These are phyloP conservation scores for Colletotrichum tropicale DNA, from an alignment of 2,329 filamentous ascomycete genomes.

Conservation along the genomic window DNA sequence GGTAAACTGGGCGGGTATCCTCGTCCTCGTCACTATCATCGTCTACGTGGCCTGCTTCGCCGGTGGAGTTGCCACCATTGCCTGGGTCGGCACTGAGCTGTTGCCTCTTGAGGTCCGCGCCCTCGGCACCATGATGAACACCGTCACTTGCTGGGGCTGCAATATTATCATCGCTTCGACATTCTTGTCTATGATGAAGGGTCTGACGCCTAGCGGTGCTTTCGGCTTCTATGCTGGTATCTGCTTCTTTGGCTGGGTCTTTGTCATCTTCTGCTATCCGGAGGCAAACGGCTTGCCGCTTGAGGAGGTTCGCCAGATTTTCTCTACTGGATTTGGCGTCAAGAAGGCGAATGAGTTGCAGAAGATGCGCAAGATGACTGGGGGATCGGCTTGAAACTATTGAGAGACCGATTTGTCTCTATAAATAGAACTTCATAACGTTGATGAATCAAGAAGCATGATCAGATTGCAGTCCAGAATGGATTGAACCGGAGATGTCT, in stretches of 20 bases:
- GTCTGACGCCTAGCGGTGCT: constrained; percentile 51
- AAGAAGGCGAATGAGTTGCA: constrained; percentile 43
- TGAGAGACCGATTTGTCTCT: neutral
- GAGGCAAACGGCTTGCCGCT: constrained; percentile 60
- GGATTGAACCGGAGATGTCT: neutral
- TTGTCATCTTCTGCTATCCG: constrained; percentile 55
- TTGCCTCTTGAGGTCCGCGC: constrained; percentile 52
- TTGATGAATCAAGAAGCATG: neutral
- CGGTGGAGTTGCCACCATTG: constrained; percentile 49
- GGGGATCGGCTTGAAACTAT: neutral
- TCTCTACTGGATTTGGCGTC: constrained; percentile 51
- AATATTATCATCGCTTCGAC: constrained; percentile 56
- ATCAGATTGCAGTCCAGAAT: neutral
- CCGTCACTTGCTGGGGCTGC: constrained; percentile 49
- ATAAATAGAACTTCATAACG: neutral
- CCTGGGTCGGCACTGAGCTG: constrained; percentile 53
- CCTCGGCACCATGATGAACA: constrained; percentile 52
- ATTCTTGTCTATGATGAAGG: constrained; percentile 54
- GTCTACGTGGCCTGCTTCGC: constrained; percentile 50
- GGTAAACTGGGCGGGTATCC: constrained; percentile 33
- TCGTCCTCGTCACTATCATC: constrained; percentile 49
- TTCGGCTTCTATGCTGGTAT: constrained; percentile 59
- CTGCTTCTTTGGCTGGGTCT: constrained; percentile 50
- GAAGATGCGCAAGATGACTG: constrained; percentile 29
- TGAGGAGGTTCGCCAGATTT: constrained; percentile 57